Conservation (phyloP, 192 early-diverging fungal genomes). For the Dissophora ornata region DNA sequence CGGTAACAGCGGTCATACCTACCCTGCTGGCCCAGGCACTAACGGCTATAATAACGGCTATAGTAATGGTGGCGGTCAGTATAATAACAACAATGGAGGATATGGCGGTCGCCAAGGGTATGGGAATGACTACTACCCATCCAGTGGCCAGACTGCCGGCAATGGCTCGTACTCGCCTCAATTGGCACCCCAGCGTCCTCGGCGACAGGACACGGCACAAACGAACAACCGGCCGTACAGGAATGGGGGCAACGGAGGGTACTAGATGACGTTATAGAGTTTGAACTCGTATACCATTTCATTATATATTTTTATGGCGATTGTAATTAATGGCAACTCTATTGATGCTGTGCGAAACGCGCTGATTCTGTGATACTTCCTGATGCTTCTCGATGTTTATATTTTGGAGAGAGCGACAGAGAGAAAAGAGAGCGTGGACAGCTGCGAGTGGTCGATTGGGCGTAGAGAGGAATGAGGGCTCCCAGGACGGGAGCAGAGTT, state of each 20-base stretch:
- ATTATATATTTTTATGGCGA: not conserved
- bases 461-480: not conserved
- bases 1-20: conserved; percentile 3
- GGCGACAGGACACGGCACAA: conserved; percentile 23
- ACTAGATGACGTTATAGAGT: not conserved
- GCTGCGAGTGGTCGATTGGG: conserved; percentile 11
- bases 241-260: conserved; percentile 8
- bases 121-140: conserved; percentile 14
- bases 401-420: not conserved
- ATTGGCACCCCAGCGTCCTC: conserved; percentile 15
- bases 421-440: conserved; percentile 7
- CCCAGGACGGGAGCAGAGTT: not conserved
- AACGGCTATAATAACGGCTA: not conserved
- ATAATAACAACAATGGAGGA: conserved; percentile 4
- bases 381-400: too few species aligned
- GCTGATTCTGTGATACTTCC: too few species aligned
- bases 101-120: conserved; percentile 10
- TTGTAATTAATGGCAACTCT: not conserved
- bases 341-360: too few species aligned
- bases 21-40: not conserved
- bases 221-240: not conserved
- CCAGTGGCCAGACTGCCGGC: not conserved
- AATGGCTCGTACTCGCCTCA: conserved; percentile 5
- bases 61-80: conserved; percentile 2
- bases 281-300: too few species aligned